A percentile compares a stretch with the other conserved stretches of the same genome.
phyloP scores from a whole-genome alignment of 257 asterid genomes.

The Jaltomata sinuosa region DNA sequence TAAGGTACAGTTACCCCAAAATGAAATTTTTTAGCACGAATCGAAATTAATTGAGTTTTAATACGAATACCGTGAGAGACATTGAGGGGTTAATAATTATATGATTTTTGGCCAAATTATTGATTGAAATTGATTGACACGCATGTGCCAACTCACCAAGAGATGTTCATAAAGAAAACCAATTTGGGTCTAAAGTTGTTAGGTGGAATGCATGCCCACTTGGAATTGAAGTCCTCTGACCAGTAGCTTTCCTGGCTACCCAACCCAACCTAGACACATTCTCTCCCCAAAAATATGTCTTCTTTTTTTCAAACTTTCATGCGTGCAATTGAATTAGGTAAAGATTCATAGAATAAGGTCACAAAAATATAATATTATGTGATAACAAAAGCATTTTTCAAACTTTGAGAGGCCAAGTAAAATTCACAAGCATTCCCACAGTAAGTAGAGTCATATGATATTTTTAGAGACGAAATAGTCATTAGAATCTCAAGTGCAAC shows the following conservation, averaged over 20 bases:
- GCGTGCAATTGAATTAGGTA: not conserved
- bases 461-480: too few species aligned
- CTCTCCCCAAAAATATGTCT: not conserved
- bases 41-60: accelerated
- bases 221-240: not conserved
- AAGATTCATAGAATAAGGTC: not conserved
- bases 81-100: not conserved
- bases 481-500: not conserved
- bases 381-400: not conserved
- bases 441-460: too few species aligned
- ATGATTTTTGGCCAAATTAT: not conserved
- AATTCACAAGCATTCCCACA: not conserved
- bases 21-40: not conserved
- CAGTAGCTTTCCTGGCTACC: not conserved
- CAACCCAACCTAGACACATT: not conserved
- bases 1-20: not conserved
- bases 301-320: not conserved
- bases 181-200: not conserved
- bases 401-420: not conserved
- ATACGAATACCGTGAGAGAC: not conserved
- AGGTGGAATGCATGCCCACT: not conserved
- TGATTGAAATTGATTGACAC: not conserved
- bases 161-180: not conserved
- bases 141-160: not conserved
- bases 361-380: not conserved